Evolutionary conservation across 2,329 filamentous ascomycete genomes (phyloP).

Genomic region (Fusarium scirpi): DNA sequence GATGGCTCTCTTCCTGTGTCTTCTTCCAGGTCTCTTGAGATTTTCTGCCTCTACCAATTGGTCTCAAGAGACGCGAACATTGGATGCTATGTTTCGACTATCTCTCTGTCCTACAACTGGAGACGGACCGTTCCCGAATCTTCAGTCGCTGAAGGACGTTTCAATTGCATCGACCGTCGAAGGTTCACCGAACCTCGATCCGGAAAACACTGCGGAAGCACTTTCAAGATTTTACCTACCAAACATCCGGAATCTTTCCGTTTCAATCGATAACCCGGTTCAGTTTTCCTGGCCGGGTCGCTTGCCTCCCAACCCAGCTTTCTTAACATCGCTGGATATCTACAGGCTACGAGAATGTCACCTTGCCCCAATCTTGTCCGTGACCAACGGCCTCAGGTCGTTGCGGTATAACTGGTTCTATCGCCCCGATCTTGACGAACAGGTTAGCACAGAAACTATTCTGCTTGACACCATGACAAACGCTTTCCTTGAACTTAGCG

Average conservation of each 20-base stretch:
- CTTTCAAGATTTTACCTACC: conserved; percentile 24
- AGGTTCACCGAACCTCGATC: background rate
- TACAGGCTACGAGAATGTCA: conserved; percentile 16
- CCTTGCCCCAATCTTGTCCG: conserved; percentile 10
- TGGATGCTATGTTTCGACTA: background rate
- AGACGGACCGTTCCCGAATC: background rate
- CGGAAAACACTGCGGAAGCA: conserved; percentile 10
- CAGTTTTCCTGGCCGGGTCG: conserved; percentile 14
- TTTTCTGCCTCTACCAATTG: background rate
- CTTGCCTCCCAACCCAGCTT: background rate
- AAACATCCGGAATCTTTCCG: background rate
- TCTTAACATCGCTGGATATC: conserved; percentile 8
- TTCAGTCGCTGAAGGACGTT: background rate
- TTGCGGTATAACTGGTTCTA: conserved; percentile 25
- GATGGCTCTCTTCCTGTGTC: background rate
- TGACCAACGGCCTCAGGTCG: background rate
- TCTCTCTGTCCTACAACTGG: background rate
- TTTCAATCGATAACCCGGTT: conserved; percentile 22
- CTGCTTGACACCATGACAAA: background rate
- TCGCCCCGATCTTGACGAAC: conserved; percentile 1
- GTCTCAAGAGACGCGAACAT: background rate
- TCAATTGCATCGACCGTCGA: background rate
- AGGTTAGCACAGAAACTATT: background rate
- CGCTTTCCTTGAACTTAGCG: background rate
- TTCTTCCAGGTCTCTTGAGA: background rate